phyloP scores from a whole-genome alignment of 2,329 filamentous ascomycete genomes.

The Hypoxylon sp. region DNA sequence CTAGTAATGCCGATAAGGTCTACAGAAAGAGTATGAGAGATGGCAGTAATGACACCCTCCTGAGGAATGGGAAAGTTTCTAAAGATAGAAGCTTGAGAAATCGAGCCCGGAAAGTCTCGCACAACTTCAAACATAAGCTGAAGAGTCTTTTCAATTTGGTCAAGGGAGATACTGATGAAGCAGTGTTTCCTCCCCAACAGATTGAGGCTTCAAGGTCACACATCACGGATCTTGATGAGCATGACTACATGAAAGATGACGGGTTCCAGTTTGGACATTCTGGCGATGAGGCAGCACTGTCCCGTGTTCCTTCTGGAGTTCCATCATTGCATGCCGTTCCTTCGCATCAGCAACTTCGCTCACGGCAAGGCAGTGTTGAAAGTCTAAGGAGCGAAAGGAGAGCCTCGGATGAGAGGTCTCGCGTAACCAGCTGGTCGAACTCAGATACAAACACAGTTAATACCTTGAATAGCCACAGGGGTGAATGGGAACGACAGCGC shows the following conservation, averaged over 20 bases:
- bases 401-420: slow-evolving; percentile 68
- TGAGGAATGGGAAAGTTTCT: slow-evolving; percentile 30
- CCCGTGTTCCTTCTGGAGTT: slow-evolving; percentile 63
- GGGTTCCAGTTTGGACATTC: slow-evolving; percentile 29
- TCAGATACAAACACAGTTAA: slow-evolving; percentile 71
- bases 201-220: slow-evolving; percentile 62
- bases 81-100: slow-evolving; percentile 60
- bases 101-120: slow-evolving; percentile 74
- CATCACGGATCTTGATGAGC: slow-evolving; percentile 42
- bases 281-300: slow-evolving; percentile 56
- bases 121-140: slow-evolving; percentile 72
- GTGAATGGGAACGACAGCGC: slow-evolving; percentile 67
- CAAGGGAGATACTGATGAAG: slow-evolving; percentile 56
- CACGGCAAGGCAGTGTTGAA: slow-evolving; percentile 69
- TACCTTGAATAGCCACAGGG: slow-evolving; percentile 58
- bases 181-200: slow-evolving; percentile 66
- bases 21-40: slow-evolving; percentile 65
- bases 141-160: slow-evolving; percentile 68
- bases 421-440: slow-evolving; percentile 80
- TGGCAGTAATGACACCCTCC: slow-evolving; percentile 61
- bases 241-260: slow-evolving; percentile 37
- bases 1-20: slow-evolving; percentile 54
- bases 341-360: slow-evolving; percentile 63
- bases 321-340: slow-evolving; percentile 66
- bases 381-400: slow-evolving; percentile 61